Conservation (phyloP, 2,329 filamentous ascomycete genomes). For the Talaromyces piceae region DNA sequence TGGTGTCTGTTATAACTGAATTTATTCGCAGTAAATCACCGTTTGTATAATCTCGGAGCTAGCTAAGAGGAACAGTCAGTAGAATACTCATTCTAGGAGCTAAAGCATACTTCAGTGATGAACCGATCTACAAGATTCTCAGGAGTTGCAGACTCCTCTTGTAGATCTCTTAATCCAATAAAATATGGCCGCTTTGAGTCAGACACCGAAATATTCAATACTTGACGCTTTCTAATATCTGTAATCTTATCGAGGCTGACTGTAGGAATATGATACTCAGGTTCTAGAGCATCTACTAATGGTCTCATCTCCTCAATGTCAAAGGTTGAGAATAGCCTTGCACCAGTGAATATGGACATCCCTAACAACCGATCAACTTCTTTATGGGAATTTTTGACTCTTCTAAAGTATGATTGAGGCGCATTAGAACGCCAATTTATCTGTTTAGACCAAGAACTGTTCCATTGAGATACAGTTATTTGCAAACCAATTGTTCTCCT, state of each 20-base stretch:
- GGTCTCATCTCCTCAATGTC: background rate
- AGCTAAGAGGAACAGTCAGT: background rate
- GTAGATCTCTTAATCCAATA: background rate
- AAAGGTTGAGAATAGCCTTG: conserved; percentile 18
- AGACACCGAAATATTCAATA: background rate
- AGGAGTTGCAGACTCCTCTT: background rate
- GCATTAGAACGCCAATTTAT: too few relatives aligned
- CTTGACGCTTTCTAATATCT: background rate
- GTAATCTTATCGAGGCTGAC: background rate
- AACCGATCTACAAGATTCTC: background rate
- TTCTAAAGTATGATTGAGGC: too few relatives aligned
- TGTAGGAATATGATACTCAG: background rate
- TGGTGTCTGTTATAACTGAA: background rate
- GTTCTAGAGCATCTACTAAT: too few relatives aligned
- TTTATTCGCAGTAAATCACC: background rate
- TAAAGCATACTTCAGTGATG: background rate
- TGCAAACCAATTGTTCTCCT: too few relatives aligned
- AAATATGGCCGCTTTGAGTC: background rate
- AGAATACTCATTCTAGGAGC: background rate
- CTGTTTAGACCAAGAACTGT: too few relatives aligned
- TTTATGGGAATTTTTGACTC: background rate
- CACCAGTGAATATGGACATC: conserved; percentile 13
- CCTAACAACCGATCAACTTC: background rate
- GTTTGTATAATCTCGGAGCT: background rate
- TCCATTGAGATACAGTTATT: too few relatives aligned